Percentiles rank a stretch among this genome's conserved stretches.
phyloP scores from a whole-genome alignment of 164 flowering plant species.

The Macadamia tetraphylla region DNA sequence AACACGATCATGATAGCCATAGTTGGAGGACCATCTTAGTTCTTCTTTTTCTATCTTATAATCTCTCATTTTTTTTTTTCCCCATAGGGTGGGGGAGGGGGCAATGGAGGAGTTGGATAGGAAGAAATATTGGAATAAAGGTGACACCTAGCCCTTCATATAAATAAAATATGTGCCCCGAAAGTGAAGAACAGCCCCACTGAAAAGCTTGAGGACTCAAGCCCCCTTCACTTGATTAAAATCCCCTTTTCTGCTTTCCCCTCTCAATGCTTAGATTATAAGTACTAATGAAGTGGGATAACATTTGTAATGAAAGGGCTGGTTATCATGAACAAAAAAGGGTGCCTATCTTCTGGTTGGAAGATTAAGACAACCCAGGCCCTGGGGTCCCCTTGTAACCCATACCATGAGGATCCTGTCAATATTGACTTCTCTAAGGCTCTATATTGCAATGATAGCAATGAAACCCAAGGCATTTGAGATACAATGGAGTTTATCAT shows the following conservation, averaged over 20 bases:
- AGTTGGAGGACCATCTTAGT: background rate
- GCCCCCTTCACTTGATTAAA: constrained; percentile 5
- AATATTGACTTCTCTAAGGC: background rate
- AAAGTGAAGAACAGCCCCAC: constrained; percentile 9
- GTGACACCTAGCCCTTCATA: no score
- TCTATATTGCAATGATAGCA: background rate
- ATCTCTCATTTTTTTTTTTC: no score
- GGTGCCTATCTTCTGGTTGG: constrained; percentile 6
- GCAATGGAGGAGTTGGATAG: no score
- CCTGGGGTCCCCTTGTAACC: background rate
- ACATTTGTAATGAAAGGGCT: no score
- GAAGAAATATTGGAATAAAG: no score
- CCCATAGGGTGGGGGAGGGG: no score
- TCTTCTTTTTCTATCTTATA: no score
- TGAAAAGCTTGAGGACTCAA: background rate
- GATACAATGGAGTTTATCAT: no score
- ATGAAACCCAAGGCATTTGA: no score
- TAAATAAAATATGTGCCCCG: constrained; percentile 7
- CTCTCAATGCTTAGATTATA: background rate
- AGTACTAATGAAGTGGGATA: background rate
- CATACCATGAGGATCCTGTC: no score
- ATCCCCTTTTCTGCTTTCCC: background rate
- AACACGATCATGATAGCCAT: background rate
- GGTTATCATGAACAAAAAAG: background rate
- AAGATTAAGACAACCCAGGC: constrained; percentile 3